These are phyloP conservation scores for Samsoniella hepiali DNA, from an alignment of 2,329 filamentous ascomycete species.

Conservation along the genomic window DNA sequence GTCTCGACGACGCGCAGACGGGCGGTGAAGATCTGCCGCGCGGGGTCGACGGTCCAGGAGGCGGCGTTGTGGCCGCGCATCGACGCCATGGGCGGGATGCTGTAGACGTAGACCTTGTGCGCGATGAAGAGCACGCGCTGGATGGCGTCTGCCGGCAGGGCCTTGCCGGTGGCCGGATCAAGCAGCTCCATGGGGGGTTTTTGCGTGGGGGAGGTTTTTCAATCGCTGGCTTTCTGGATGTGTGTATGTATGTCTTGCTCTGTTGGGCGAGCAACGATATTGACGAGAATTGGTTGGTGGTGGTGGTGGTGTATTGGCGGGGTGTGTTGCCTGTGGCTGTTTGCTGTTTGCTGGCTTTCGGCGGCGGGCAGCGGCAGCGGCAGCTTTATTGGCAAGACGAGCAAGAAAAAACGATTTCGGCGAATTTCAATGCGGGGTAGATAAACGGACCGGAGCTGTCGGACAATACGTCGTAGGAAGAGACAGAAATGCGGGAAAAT, in stretches of 20 bases:
- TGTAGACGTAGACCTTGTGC: constrained; percentile 76
- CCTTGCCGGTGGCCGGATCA: constrained; percentile 67
- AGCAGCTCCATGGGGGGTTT: constrained; percentile 53
- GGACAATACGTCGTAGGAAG: too few relatives aligned
- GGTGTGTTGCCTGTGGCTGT: neutral
- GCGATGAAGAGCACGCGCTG: constrained; percentile 80
- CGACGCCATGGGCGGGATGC: constrained; percentile 74
- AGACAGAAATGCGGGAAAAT: too few relatives aligned
- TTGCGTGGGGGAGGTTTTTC: neutral
- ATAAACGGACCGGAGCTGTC: too few relatives aligned
- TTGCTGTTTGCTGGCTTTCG: neutral
- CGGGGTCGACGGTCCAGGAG: constrained; percentile 69
- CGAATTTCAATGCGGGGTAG: neutral
- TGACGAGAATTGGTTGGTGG: too few relatives aligned
- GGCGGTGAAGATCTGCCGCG: constrained; percentile 80
- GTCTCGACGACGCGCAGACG: constrained; percentile 78
- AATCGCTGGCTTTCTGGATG: constrained; percentile 8
- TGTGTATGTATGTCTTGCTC: neutral
- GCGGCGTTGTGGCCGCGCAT: constrained; percentile 77
- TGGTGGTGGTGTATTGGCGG: too few relatives aligned
- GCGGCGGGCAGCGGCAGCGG: too few relatives aligned
- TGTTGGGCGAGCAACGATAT: neutral
- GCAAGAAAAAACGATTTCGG: too few relatives aligned
- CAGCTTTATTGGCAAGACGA: too few relatives aligned
- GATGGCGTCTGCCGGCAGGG: constrained; percentile 72